These are phyloP conservation scores for Escallonia herrerae DNA, from an alignment of 129 eudicot species.

Conservation along the genomic window DNA sequence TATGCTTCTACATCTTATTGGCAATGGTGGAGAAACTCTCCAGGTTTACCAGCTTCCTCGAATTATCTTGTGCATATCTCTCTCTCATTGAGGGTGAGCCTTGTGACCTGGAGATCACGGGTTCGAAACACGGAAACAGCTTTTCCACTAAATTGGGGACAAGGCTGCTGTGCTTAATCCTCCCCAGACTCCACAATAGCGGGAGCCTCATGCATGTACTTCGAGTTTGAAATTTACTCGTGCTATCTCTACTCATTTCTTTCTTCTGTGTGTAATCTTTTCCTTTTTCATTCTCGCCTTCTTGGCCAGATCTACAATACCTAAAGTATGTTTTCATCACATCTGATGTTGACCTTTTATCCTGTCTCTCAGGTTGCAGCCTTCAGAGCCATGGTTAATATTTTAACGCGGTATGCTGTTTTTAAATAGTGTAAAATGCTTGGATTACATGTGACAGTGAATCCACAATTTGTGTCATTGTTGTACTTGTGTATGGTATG, in stretches of 20 bases:
- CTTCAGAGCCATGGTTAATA: conserved; percentile 99
- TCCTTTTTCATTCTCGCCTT: not conserved
- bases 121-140: too few species aligned
- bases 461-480: not conserved
- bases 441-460: not conserved
- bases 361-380: conserved; percentile 77
- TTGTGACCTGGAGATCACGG: too few species aligned
- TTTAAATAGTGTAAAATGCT: not conserved
- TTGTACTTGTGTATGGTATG: not conserved
- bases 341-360: conserved; percentile 11
- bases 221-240: not conserved
- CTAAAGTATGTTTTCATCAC: conserved; percentile 6
- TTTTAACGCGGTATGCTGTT: conserved; percentile 74
- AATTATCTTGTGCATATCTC: not conserved
- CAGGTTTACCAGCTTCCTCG: conserved; percentile 42
- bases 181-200: too few species aligned
- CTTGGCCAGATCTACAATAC: not conserved
- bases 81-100: not conserved
- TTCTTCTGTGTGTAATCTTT: not conserved
- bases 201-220: too few species aligned
- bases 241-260: not conserved
- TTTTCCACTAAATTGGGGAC: too few species aligned
- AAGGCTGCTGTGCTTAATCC: too few species aligned
- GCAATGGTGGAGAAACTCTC: conserved; percentile 97
- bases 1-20: conserved; percentile 99